phyloP scores from a whole-genome alignment of 2,329 filamentous ascomycete genomes.

The Cladosporium sp. region DNA sequence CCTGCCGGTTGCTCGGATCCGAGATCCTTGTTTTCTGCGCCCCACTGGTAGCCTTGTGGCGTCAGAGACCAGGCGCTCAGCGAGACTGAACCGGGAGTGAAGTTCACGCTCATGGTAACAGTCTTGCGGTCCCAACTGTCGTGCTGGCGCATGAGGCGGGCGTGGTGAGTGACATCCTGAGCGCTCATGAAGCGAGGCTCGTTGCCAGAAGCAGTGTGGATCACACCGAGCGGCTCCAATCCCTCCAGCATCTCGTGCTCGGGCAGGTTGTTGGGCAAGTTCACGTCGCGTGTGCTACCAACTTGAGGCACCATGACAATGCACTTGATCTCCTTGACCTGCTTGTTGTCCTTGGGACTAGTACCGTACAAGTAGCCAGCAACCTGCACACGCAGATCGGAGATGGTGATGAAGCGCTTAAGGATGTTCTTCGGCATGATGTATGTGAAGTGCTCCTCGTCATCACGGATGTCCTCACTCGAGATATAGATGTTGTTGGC shows the following conservation, averaged over 20 bases:
- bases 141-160: constrained; percentile 82
- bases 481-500: constrained; percentile 99
- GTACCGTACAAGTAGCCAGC: constrained; percentile 92
- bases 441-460: constrained; percentile 86
- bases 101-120: constrained; percentile 89
- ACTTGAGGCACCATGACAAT: constrained; percentile 98
- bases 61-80: constrained; percentile 91
- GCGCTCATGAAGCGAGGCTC: constrained; percentile 96
- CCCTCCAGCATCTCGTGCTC: constrained; percentile 84
- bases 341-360: constrained; percentile 88
- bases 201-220: constrained; percentile 92
- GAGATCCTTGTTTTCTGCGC: constrained; percentile 88
- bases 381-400: constrained; percentile 92
- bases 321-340: constrained; percentile 93
- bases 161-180: constrained; percentile 88
- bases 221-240: constrained; percentile 87
- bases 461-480: constrained; percentile 85
- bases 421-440: constrained; percentile 99
- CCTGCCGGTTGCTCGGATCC: constrained; percentile 90
- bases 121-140: constrained; percentile 81
- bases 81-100: constrained; percentile 94
- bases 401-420: constrained; percentile 96
- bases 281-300: constrained; percentile 85
- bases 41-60: constrained; percentile 92
- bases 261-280: constrained; percentile 82